Evolutionary conservation across 176 grass and related monocot genomes (phyloP).

Genomic region (Bromus sterilis): DNA sequence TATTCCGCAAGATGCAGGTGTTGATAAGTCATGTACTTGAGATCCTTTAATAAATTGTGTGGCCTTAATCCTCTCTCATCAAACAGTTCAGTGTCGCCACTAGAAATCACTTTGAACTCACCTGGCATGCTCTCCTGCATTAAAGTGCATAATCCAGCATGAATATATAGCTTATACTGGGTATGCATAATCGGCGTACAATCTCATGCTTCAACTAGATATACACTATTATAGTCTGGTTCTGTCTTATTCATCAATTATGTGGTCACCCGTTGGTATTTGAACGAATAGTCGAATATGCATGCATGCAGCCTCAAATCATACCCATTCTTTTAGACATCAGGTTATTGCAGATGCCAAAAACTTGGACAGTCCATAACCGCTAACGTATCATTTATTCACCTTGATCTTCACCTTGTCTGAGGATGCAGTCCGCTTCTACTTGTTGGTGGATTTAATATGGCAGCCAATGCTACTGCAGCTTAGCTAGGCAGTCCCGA

Average conservation of each 20-base stretch:
- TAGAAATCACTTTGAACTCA: not conserved
- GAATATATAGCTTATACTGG: not conserved
- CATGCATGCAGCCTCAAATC: not conserved
- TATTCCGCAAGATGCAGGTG: not conserved
- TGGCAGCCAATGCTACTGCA: not conserved
- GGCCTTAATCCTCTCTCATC: not conserved
- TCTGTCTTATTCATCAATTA: not conserved
- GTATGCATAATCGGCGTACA: not conserved
- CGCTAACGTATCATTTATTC: not conserved
- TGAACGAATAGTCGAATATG: not conserved
- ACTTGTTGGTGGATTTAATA: not conserved
- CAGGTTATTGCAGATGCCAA: not conserved
- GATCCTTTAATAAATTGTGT: constrained; percentile 13
- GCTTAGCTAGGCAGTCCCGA: not conserved
- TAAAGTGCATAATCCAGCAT: not conserved
- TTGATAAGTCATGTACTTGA: constrained; percentile 1
- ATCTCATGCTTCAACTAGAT: not conserved
- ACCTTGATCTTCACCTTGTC: not conserved
- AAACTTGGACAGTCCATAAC: not conserved
- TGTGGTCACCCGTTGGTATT: not conserved
- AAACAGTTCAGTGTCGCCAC: not conserved
- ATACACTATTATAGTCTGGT: not conserved
- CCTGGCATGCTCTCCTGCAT: not conserved
- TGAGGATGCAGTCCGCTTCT: not conserved
- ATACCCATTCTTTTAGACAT: not conserved